phyloP scores from a whole-genome alignment of 805 yeast genomes.

The Lipomyces lipofer region DNA sequence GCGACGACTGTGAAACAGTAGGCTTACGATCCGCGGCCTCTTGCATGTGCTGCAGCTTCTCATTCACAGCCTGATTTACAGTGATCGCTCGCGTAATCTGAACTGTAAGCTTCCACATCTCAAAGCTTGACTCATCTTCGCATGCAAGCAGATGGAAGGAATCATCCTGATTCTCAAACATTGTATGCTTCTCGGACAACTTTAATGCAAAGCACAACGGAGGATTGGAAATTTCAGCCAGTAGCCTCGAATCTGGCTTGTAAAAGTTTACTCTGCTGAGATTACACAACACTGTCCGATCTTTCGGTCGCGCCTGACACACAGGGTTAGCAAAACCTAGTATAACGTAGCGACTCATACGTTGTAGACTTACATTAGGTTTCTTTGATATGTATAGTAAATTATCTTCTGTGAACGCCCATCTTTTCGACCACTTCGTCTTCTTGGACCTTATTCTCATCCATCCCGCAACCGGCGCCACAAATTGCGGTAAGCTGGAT shows the following conservation, averaged over 20 bases:
- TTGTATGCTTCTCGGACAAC: constrained; percentile 8
- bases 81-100: constrained; percentile 9
- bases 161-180: constrained; percentile 16
- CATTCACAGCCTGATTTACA: constrained; percentile 1
- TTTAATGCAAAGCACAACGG: constrained; percentile 16
- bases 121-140: constrained; percentile 14
- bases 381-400: constrained; percentile 13
- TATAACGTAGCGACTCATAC: not conserved
- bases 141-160: constrained; percentile 14
- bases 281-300: constrained; percentile 11
- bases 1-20: not conserved
- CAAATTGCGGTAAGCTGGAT: constrained; percentile 5
- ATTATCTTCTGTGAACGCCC: constrained; percentile 15
- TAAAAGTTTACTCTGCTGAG: constrained; percentile 13
- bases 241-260: not conserved
- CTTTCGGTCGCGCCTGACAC: constrained; percentile 14
- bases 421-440: constrained; percentile 20
- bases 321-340: not conserved
- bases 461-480: constrained; percentile 19
- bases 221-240: constrained; percentile 2
- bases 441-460: constrained; percentile 7
- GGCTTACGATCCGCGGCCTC: not conserved
- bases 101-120: constrained; percentile 19
- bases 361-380: constrained; percentile 1
- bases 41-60: not conserved